A percentile compares a stretch with the other conserved stretches of the same genome.
Evolutionary conservation across 768 basidiomycete species (phyloP).

Genomic region (Boletus sp.): DNA sequence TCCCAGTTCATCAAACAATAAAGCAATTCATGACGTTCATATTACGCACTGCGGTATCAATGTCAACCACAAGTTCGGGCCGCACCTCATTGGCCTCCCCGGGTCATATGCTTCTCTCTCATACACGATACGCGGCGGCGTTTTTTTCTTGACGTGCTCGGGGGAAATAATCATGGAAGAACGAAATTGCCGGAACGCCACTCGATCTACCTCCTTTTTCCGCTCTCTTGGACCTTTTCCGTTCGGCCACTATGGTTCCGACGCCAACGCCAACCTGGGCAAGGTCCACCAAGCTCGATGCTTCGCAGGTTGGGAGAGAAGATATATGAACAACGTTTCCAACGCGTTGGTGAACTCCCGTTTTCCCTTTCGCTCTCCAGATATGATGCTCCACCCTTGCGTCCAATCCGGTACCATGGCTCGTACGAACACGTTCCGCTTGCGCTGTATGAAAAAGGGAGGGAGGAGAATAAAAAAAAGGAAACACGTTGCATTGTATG

Average conservation of each 20-base stretch:
- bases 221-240: neutral
- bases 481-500: constrained; percentile 19
- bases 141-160: constrained; percentile 1
- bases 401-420: neutral
- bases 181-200: neutral
- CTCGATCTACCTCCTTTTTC: neutral
- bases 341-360: constrained; percentile 7
- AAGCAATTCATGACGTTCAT: constrained; percentile 3
- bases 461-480: neutral
- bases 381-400: neutral
- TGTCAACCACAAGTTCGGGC: constrained; percentile 11
- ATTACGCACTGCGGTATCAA: constrained; percentile 2
- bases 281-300: too few species aligned
- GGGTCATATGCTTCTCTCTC: neutral
- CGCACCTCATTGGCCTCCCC: neutral
- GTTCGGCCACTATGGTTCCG: too few species aligned
- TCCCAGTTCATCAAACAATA: constrained; percentile 11
- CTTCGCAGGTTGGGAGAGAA: too few species aligned
- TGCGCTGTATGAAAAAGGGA: neutral
- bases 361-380: neutral
- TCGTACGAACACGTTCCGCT: neutral
- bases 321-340: constrained; percentile 6
- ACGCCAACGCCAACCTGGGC: neutral
- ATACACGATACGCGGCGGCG: neutral
- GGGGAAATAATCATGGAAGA: constrained; percentile 7